Evolutionary conservation across 176 grass and related monocot genomes (phyloP).

Genomic region (Triticum monococcum): DNA sequence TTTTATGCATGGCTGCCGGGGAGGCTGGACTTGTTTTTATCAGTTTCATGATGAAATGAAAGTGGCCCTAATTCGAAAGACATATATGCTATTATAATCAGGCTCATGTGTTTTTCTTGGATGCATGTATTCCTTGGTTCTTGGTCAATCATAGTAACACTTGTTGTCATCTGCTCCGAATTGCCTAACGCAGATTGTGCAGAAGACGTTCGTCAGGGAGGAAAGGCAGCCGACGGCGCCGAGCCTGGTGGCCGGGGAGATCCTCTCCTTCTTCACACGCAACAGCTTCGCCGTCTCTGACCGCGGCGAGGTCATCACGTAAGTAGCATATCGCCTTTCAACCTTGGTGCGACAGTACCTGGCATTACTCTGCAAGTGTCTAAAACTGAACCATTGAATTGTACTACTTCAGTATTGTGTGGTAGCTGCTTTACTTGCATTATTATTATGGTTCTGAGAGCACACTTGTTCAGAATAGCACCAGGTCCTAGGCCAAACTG

Average conservation of each 20-base stretch:
- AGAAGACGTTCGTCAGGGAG: constrained; percentile 85
- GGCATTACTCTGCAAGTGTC: not conserved
- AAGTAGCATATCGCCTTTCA: not conserved
- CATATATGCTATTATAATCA: not conserved
- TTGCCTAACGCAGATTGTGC: constrained; percentile 67
- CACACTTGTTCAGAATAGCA: too few relatives aligned
- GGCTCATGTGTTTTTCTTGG: not conserved
- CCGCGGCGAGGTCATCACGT: constrained; percentile 96
- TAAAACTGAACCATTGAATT: not conserved
- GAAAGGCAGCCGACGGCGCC: constrained; percentile 43
- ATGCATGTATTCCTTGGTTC: not conserved
- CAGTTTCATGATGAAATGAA: too few relatives aligned
- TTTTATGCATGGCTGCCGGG: too few relatives aligned
- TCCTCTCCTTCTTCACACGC: constrained; percentile 91
- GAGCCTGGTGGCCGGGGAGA: constrained; percentile 86
- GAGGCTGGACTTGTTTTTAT: too few relatives aligned
- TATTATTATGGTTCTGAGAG: too few relatives aligned
- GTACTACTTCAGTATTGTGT: not conserved
- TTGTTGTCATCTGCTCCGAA: not conserved
- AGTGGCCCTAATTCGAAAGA: too few relatives aligned
- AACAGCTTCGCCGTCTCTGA: constrained; percentile 75
- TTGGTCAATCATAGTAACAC: not conserved
- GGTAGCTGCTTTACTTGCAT: too few relatives aligned
- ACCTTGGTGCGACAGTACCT: not conserved
- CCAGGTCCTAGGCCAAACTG: not conserved